phyloP scores from a whole-genome alignment of 257 asterid genomes.

The Gentiana straminea region DNA sequence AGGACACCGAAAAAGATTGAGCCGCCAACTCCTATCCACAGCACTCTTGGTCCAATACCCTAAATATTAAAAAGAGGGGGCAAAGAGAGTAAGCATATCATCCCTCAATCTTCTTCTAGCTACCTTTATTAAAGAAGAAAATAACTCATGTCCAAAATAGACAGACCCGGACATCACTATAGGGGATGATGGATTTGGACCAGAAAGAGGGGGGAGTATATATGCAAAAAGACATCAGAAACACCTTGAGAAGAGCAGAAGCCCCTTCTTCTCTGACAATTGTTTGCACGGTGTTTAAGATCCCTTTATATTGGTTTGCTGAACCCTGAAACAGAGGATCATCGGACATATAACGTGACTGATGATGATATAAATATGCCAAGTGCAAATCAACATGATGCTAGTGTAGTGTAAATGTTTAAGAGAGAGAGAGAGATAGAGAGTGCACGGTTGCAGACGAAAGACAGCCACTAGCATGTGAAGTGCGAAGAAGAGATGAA shows the following conservation, averaged over 20 bases:
- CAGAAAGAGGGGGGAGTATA: background rate
- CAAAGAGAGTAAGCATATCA: background rate
- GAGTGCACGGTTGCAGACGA: background rate
- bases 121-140: background rate
- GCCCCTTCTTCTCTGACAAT: constrained; percentile 82
- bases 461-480: background rate
- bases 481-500: constrained; percentile 3
- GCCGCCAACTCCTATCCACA: constrained; percentile 98
- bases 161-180: background rate
- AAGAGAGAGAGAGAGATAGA: background rate
- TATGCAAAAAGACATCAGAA: background rate
- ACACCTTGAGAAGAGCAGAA: constrained; percentile 70
- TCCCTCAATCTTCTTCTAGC: background rate
- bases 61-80: constrained; percentile 7
- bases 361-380: constrained; percentile 5
- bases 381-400: constrained; percentile 4
- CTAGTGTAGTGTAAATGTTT: background rate
- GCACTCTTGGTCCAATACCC: constrained; percentile 95
- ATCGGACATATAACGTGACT: too few species aligned
- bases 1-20: constrained; percentile 95
- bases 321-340: constrained; percentile 55
- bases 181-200: too few species aligned
- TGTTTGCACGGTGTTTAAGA: constrained; percentile 70
- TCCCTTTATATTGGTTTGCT: constrained; percentile 69
- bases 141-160: background rate